These are phyloP conservation scores for Cornus suecica DNA, from an alignment of 148 eudicot species.

Conservation along the genomic window DNA sequence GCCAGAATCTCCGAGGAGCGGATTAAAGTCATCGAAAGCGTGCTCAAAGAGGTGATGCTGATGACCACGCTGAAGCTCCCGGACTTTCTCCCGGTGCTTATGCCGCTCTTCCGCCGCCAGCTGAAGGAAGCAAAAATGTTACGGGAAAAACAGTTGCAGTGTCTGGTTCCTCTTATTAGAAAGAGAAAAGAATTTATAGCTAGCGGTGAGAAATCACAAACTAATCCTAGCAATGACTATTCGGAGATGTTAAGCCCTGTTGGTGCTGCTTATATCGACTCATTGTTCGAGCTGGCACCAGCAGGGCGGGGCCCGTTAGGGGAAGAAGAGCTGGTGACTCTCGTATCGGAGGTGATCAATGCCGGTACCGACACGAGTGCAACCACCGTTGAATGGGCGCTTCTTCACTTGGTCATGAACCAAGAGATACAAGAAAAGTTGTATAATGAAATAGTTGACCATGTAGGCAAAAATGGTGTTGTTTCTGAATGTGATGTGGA, in stretches of 20 bases:
- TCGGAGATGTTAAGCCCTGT: conserved; percentile 84
- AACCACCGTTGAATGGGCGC: conserved; percentile 79
- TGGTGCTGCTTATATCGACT: conserved; percentile 91
- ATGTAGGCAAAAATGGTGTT: conserved; percentile 47
- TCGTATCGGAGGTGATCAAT: conserved; percentile 75
- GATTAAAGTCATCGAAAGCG: conserved; percentile 55
- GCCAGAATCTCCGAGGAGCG: conserved; percentile 56
- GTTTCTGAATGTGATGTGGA: conserved; percentile 57
- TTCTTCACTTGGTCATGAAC: conserved; percentile 69
- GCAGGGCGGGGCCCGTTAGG: conserved; percentile 48
- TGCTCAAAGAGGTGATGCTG: conserved; percentile 85
- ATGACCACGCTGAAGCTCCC: conserved; percentile 78
- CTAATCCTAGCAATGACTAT: conserved; percentile 8
- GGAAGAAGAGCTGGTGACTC: conserved; percentile 74
- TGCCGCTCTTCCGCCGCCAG: conserved; percentile 62
- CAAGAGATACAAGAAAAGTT: conserved; percentile 77
- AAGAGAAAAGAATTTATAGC: conserved; percentile 58
- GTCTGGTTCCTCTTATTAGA: conserved; percentile 61
- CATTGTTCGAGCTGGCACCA: conserved; percentile 48
- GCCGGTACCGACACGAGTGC: conserved; percentile 97
- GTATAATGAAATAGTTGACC: conserved; percentile 59
- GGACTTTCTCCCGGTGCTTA: conserved; percentile 72
- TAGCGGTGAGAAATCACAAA: conserved; percentile 41
- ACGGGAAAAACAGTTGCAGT: conserved; percentile 62
- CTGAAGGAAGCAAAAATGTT: conserved; percentile 57